phyloP scores from a whole-genome alignment of 805 yeast genomes.

The Komagataella kurtzmanii region DNA sequence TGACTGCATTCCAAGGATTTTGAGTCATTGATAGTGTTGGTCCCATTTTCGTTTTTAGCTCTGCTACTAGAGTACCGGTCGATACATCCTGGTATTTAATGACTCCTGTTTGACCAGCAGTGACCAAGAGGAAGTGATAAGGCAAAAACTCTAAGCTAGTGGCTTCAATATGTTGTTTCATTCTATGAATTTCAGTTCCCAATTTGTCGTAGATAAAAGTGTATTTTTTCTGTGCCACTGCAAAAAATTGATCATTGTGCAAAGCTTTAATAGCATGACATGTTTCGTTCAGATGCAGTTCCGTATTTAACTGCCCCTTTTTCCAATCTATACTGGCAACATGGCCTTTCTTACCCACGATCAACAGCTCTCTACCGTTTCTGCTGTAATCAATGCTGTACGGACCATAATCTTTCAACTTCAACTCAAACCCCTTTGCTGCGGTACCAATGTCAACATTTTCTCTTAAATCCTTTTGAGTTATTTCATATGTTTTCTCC shows the following conservation, averaged over 20 bases:
- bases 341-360: constrained; percentile 91
- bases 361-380: constrained; percentile 73
- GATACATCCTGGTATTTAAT: constrained; percentile 91
- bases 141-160: constrained; percentile 81
- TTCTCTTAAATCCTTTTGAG: constrained; percentile 63
- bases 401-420: constrained; percentile 74
- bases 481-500: constrained; percentile 83
- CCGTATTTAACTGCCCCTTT: constrained; percentile 69
- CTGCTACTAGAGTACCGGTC: constrained; percentile 78
- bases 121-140: constrained; percentile 75
- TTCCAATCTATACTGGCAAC: constrained; percentile 96
- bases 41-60: constrained; percentile 76
- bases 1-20: constrained; percentile 92
- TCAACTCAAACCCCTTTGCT: constrained; percentile 61
- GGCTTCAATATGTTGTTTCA: constrained; percentile 81
- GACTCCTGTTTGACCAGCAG: constrained; percentile 84
- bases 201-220: constrained; percentile 83
- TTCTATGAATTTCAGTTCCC: constrained; percentile 85
- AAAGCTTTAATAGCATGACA: constrained; percentile 82
- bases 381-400: constrained; percentile 70
- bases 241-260: constrained; percentile 88
- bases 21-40: constrained; percentile 82
- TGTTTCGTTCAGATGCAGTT: constrained; percentile 77
- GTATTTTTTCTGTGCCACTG: constrained; percentile 93
- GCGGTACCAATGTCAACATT: constrained; percentile 71